A percentile compares a stretch with the other conserved stretches of the same genome.
These are phyloP conservation scores for Podospora anserina DNA, from an alignment of 495 filamentous ascomycete genomes.

Conservation along the genomic window DNA sequence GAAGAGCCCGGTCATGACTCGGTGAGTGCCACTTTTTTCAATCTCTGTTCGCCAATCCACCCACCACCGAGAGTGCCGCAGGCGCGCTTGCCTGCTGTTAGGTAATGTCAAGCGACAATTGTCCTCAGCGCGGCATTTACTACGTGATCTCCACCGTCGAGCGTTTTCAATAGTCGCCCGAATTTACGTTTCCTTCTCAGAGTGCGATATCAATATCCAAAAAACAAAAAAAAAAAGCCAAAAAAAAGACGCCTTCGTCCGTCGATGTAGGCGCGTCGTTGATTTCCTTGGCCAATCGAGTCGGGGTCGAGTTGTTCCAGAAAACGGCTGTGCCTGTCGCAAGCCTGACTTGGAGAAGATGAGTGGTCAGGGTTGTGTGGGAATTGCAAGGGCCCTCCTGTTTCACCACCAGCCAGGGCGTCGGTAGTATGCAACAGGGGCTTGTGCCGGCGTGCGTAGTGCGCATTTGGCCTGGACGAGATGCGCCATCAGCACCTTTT, in stretches of 20 bases:
- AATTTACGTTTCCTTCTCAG: not conserved
- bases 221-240: not conserved
- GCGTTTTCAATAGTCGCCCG: not conserved
- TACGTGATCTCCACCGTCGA: not conserved
- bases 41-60: constrained; percentile 11
- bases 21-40: constrained; percentile 32
- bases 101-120: constrained; percentile 12
- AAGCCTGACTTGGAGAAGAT: constrained; percentile 31
- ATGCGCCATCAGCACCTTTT: not conserved
- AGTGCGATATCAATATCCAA: not conserved
- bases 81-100: not conserved
- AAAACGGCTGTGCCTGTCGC: constrained; percentile 35
- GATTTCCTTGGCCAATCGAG: constrained; percentile 17
- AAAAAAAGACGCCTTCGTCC: not conserved
- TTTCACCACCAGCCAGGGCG: constrained; percentile 41
- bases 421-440: constrained; percentile 36
- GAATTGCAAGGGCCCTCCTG: constrained; percentile 37
- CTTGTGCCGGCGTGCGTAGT: constrained; percentile 30
- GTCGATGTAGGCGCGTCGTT: constrained; percentile 5
- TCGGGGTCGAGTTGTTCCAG: constrained; percentile 38
- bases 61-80: constrained; percentile 17
- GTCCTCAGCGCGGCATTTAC: constrained; percentile 11
- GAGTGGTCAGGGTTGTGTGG: constrained; percentile 29
- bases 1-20: constrained; percentile 38
- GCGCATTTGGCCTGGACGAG: constrained; percentile 21